These are phyloP conservation scores for Entomortierella lignicola DNA, from an alignment of 192 early-diverging fungal genomes.

Conservation along the genomic window DNA sequence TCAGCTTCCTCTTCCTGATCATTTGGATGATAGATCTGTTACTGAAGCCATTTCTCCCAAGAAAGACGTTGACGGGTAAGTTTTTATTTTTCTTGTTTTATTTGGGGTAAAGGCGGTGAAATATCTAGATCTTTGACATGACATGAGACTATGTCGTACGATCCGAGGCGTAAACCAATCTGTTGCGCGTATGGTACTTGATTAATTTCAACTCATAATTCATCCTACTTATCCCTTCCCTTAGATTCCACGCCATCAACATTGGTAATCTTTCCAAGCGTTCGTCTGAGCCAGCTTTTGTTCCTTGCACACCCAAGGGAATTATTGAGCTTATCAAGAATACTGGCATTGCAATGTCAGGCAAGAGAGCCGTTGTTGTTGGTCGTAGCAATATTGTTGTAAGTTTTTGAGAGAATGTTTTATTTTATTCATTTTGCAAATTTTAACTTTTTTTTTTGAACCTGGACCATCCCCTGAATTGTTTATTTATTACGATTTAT, in stretches of 20 bases:
- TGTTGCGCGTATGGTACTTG: no score
- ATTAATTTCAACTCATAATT: no score
- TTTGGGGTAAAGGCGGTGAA: no score
- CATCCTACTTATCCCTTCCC: no score
- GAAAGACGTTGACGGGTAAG: slow-evolving; percentile 98
- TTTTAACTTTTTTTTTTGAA: neutral
- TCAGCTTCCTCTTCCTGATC: slow-evolving; percentile 92
- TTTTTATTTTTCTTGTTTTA: neutral
- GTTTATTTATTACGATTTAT: no score
- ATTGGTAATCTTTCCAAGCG: slow-evolving; percentile 92
- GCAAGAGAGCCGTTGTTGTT: slow-evolving; percentile 92
- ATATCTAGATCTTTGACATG: no score
- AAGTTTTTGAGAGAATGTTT: slow-evolving; percentile 10
- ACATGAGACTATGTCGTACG: no score
- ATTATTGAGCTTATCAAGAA: slow-evolving; percentile 87
- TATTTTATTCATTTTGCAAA: no score
- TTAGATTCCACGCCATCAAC: slow-evolving; percentile 94
- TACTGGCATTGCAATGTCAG: slow-evolving; percentile 74
- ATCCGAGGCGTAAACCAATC: no score
- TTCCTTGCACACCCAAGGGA: slow-evolving; percentile 98
- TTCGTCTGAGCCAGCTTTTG: slow-evolving; percentile 82
- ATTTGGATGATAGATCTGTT: slow-evolving; percentile 84
- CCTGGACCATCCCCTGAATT: slow-evolving; percentile 7
- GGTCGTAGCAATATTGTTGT: slow-evolving; percentile 98
- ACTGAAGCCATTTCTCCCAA: slow-evolving; percentile 85